Base-by-base conservation (phyloP, 139 green algal species). In the Raphidocelis subcapitata region DNA sequence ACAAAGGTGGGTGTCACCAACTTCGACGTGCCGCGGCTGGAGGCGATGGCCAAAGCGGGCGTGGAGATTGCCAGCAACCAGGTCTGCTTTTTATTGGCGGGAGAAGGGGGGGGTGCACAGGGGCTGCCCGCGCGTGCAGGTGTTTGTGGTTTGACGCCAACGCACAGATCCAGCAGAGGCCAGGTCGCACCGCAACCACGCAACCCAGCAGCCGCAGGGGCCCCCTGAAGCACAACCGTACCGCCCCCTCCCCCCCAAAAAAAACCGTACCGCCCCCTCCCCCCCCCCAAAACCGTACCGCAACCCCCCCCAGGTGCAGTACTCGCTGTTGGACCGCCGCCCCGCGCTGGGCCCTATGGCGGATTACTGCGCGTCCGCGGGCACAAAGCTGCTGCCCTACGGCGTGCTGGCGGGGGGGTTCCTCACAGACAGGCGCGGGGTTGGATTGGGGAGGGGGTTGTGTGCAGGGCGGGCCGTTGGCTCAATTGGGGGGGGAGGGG, bases 1-100 rank as follows among this genome's bases (percentile, higher is more conserved):
- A n/a, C n/a, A n/a, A n/a, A n/a, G 47, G 72, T 97, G 36, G 92
- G 88, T 5, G 77, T 92, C 24, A 97, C 92, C 52, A 97, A 97
- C 84, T 96, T 97, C 82, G 92, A 96, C 73, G 79, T 88, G 46
- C 64, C 73, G 26, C 69, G 87, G 4, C 65, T 96, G 59, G 32
- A 86, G 51, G 81, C 88, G 64, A 93, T 97, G 69, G 32, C 90
- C 24, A 74, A 90, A 20, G 85, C 75, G 4, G 90, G 92, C 1
- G 91, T 88, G 41, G 68, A 71, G 49, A 79, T 96, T 20, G 85
- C 71, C 8, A 81, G 67, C 71, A 92, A 94, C 79, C 88, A 94
- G 85, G 87, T 85, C 31, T 46, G 15, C 10, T 15, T 20, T 2
- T n/a, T 24, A 16, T 28, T 23, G 26, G 37, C 62, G 33, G 14